Evolutionary conservation across 2,329 filamentous ascomycete genomes (phyloP).

Genomic region (Penicillium frequentans): DNA sequence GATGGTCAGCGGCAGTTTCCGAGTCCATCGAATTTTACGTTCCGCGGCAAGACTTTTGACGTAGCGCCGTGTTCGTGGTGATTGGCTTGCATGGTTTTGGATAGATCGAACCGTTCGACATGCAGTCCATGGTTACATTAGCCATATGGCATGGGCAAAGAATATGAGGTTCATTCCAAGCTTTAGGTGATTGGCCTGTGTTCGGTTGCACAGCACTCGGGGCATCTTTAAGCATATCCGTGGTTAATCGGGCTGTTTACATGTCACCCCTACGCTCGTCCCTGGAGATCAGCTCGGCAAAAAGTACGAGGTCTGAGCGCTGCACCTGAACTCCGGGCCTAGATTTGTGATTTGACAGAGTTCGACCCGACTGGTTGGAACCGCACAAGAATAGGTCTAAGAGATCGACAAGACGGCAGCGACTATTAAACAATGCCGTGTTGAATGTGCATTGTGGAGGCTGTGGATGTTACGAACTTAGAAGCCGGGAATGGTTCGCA

Average conservation of each 20-base stretch:
- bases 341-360: background rate
- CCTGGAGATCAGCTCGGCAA: constrained; percentile 2
- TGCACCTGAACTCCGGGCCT: background rate
- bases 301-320: constrained; percentile 2
- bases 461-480: background rate
- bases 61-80: background rate
- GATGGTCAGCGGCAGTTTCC: constrained; percentile 3
- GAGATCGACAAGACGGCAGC: background rate
- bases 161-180: background rate
- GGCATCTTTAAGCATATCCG: background rate
- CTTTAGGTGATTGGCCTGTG: background rate
- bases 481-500: background rate
- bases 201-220: background rate
- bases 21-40: constrained; percentile 19
- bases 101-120: constrained; percentile 8
- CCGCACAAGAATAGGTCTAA: background rate
- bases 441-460: background rate
- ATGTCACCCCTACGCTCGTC: background rate
- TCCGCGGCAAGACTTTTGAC: constrained; percentile 4
- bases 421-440: background rate
- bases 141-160: background rate
- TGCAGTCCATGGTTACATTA: background rate
- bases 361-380: background rate
- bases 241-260: background rate
- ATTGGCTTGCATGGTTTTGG: constrained; percentile 13